A percentile compares a stretch with the other conserved stretches of the same genome.
Evolutionary conservation across 371 early-diverging fungal genomes (phyloP).

Genomic region (Entomophthora muscae): DNA sequence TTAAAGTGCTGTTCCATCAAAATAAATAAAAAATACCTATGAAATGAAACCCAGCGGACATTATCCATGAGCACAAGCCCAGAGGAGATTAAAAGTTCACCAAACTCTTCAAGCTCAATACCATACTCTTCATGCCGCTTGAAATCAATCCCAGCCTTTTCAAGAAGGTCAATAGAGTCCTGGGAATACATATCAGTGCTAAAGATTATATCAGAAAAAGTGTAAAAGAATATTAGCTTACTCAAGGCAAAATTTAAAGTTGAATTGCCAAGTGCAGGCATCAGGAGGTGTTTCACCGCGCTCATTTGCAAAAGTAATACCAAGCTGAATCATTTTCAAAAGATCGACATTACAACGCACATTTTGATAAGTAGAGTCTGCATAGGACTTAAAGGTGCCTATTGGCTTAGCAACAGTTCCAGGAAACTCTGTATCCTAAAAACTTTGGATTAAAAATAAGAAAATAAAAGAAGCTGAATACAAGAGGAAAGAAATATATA

Average conservation of each 20-base stretch:
- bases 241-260: slow-evolving; percentile 93
- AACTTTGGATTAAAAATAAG: too few species aligned
- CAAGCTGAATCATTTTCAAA: slow-evolving; percentile 97
- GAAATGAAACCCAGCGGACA: slow-evolving; percentile 98
- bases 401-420: slow-evolving; percentile 98
- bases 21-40: slow-evolving; percentile 41
- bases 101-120: slow-evolving; percentile 95
- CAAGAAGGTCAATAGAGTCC: slow-evolving; percentile 95
- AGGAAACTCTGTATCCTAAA: slow-evolving; percentile 99
- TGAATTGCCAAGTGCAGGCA: slow-evolving; percentile 98
- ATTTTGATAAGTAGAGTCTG: slow-evolving; percentile 97
- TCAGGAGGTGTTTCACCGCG: slow-evolving; percentile 80
- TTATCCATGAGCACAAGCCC: slow-evolving; percentile 89
- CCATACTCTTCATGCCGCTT: slow-evolving; percentile 91
- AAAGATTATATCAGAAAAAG: slow-evolving; percentile 5
- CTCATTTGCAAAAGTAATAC: slow-evolving; percentile 92
- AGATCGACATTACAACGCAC: slow-evolving; percentile 97
- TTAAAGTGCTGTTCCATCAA: not conserved
- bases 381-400: slow-evolving; percentile 85
- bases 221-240: slow-evolving; percentile 16
- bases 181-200: slow-evolving; percentile 98
- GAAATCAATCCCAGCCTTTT: slow-evolving; percentile 97
- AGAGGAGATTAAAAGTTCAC: slow-evolving; percentile 91
- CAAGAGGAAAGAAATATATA: too few species aligned
- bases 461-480: too few species aligned